phyloP scores from a whole-genome alignment of 371 early-diverging fungal genomes.

The Zopfochytrium polystomum region DNA sequence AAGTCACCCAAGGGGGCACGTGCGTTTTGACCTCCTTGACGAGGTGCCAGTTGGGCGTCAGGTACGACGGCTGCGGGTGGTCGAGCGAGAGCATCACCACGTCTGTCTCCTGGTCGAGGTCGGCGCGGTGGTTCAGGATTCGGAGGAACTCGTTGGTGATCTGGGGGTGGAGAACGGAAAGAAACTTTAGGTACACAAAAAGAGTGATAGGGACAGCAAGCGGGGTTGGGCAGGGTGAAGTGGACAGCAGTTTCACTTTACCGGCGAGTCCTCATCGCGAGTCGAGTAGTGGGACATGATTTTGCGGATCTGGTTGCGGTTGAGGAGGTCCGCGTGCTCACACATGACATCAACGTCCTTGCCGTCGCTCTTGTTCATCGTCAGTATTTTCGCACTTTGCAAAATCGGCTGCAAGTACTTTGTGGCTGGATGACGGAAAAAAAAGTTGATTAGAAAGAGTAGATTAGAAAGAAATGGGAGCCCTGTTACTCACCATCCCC shows the following conservation, averaged over 20 bases:
- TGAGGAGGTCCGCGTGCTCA: constrained; percentile 84
- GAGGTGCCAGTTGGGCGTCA: too few species aligned
- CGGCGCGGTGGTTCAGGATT: constrained; percentile 72
- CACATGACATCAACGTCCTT: constrained; percentile 87
- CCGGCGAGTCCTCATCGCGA: constrained; percentile 41
- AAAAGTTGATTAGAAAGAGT: too few species aligned
- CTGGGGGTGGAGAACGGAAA: constrained; percentile 34
- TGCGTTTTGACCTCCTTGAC: too few species aligned
- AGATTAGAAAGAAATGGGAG: background rate
- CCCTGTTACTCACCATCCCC: constrained; percentile 9
- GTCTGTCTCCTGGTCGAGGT: constrained; percentile 70
- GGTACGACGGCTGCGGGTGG: too few species aligned
- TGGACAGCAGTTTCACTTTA: background rate
- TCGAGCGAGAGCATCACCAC: constrained; percentile 68
- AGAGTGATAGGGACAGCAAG: too few species aligned
- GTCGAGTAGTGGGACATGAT: constrained; percentile 59
- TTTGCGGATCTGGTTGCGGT: constrained; percentile 84
- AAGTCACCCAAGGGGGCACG: too few species aligned
- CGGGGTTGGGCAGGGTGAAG: background rate
- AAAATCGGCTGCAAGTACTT: background rate
- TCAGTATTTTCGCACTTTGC: constrained; percentile 79
- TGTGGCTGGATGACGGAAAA: background rate
- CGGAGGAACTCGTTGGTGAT: constrained; percentile 76
- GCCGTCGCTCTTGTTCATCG: constrained; percentile 80
- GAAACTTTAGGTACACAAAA: too few species aligned